Evolutionary conservation across 1,139 yeast species (phyloP), one percentile per base, ranked within the genome.

Genomic region (Pichia inconspicua): DNA sequence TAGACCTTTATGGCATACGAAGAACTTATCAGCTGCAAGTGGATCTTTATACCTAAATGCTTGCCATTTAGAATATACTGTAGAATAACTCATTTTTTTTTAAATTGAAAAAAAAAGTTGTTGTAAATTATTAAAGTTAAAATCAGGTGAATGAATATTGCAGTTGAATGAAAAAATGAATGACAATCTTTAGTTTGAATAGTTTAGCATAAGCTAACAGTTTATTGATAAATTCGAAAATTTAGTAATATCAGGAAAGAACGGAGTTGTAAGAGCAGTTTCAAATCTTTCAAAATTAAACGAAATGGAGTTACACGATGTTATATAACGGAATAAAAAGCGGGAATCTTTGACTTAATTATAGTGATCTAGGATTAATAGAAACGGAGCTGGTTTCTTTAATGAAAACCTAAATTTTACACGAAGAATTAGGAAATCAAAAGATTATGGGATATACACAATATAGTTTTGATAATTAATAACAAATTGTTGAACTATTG

Each of bases 21-120:
- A 63, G 56, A 80, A 81, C 25, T 77, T 66, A 28, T 75, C 77
- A 2, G 82, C 75, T 11, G 86, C 82, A 58, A 78, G 80, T 1
- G 87, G 87, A 60, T 81, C 87, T 52, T 76, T 71, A 60, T 78
- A 78, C 58, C 79, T 83, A 61, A 78, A 80, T 2, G 86, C 86
- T 51, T 74, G 78, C 84, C 84, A 78, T 57, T 72, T 78, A 42
- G 77, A 66, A 30, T 68, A 62, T 40, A 76, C 80, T 6, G 74
- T 63, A 2, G 69, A 58, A 60, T 78, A 78, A 14, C 31, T n/a
- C 53, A n/a, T n/a, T n/a, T n/a, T n/a, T n/a, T n/a, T n/a, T n/a
- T n/a, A n/a, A n/a, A n/a, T n/a, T n/a, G n/a, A n/a, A n/a, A n/a
- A n/a, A n/a, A n/a, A n/a, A n/a, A n/a, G n/a, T n/a, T n/a, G n/a